Evolutionary conservation across 805 yeast species (phyloP), one percentile per base, ranked within the genome.

Genomic region (Lachancea sp.): DNA sequence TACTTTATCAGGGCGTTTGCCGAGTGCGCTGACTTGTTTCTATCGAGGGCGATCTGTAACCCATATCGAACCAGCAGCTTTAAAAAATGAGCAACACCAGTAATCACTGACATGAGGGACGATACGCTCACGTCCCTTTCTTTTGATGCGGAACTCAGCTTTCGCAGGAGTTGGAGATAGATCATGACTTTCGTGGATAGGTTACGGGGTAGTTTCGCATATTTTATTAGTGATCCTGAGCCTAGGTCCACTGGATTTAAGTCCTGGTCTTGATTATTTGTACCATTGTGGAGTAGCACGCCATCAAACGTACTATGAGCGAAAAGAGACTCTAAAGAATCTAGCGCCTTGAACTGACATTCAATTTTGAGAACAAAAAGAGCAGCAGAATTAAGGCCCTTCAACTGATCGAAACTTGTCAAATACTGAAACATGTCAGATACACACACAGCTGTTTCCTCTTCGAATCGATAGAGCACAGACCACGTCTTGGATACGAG

Each of bases 61-160:
- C 96, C 93, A 57, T 79, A 79, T 50, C 97, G 72, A 3, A 91
- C 84, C 18, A 93, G 69, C 6, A 91, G 71, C 62, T 93, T 93
- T 56, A 93, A 71, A 63, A 89, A 91, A 61, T 93, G 98, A 0
- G 99, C 97, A 54, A 91, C 70, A 0, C 95, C 89, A 1, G 96
- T 87, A 4, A 90, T 90, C 10, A 90, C 79, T 0, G 91, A 78
- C 53, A 93, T 73, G 33, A 91, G 64, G 3, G 85, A 81, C 0
- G 89, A 78, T 34, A 76, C 67, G 8, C 57, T 54, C 13, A 60
- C 53, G 38, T 65, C 66, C 2, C 58, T 50, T 2, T 53, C 49
- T 19, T 60, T 55, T 13, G 65, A 46, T 3, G 68, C 67, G 7
- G 66, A 56, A 19, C 70, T 74, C 51, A 51, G 71, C 56, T 86